Base-by-base conservation (phyloP, 2,329 filamentous ascomycete genomes). In the Erysiphe neolycopersici region DNA sequence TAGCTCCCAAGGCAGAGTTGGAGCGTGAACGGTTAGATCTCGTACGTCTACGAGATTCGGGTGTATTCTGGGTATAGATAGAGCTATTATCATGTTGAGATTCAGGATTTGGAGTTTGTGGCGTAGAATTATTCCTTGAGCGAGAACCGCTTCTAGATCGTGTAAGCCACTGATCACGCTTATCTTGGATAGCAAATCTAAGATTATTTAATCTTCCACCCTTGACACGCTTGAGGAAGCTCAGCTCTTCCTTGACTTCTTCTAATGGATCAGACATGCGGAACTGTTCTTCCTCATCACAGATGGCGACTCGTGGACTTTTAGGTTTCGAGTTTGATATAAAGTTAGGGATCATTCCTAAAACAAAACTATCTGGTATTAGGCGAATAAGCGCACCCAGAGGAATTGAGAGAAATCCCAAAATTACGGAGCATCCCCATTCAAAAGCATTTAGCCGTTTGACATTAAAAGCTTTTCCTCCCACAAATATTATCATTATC, bases 401-500 rank as follows among this genome's bases (percentile, higher is more conserved):
- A 0, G 84, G 82, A 29, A 95, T 73, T 16, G 87, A 93, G n/a
- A 91, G 61, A 50, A 79, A 65, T 30, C 85, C 84, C 33, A 92
- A 70, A 22, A 89, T 66, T 45, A 98, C 69, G 8, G 84, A 92
- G 51, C 89, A 79, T 8, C 66, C 85, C 89, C 87, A 95, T 57
- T 93, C 78, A 12, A 67, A 62, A n/a, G 69, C 70, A 16, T 74
- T 75, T 50, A 94, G 66, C 9, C 60, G 66, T 1, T 65, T 62
- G 0, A 56, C 47, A 1, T 71, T 71, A 64, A 95, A 92, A 1
- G 85, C 82, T 9, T 64, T 62, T 30, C 82, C 80, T 49, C 87
- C 87, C 42, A 93, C 71, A 54, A 81, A 89, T 53, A 94, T 71
- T 57, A 95, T 95, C 60, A 94, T 69, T 22, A 89, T 65, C 58